A percentile compares a stretch with the other conserved stretches of the same genome.
These are phyloP conservation scores for Leavenworthia alabamica DNA, from an alignment of 345 rosid genomes.

Conservation along the genomic window DNA sequence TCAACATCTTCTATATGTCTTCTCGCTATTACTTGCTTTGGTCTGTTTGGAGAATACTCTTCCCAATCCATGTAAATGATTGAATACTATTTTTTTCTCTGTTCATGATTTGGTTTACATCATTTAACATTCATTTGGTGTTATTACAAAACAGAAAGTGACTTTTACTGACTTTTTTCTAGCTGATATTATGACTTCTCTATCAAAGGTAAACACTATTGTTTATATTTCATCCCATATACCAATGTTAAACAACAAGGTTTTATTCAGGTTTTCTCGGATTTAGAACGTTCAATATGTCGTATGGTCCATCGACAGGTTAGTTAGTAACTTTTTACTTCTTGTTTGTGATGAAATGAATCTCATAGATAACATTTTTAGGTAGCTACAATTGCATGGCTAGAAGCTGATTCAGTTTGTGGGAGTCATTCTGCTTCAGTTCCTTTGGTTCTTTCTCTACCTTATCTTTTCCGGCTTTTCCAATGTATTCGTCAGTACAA, in stretches of 20 bases:
- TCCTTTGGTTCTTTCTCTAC: slow-evolving; percentile 85
- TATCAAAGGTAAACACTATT: slow-evolving; percentile 68
- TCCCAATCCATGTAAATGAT: slow-evolving; percentile 66
- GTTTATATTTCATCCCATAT: not conserved
- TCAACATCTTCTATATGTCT: slow-evolving; percentile 72
- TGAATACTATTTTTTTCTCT: not conserved
- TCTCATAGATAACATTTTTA: slow-evolving; percentile 30
- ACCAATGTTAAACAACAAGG: not conserved
- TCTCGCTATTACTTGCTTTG: slow-evolving; percentile 79
- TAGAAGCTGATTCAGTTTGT: slow-evolving; percentile 97
- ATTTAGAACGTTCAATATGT: slow-evolving; percentile 89
- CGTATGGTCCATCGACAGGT: slow-evolving; percentile 97
- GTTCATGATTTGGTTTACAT: not conserved
- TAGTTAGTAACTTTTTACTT: slow-evolving; percentile 25
- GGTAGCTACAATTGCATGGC: slow-evolving; percentile 99
- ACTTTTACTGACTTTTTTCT: slow-evolving; percentile 84
- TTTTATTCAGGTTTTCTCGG: slow-evolving; percentile 72
- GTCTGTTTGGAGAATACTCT: slow-evolving; percentile 80
- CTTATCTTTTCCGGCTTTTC: slow-evolving; percentile 78
- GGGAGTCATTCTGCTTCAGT: slow-evolving; percentile 90
- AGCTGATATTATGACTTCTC: slow-evolving; percentile 88
- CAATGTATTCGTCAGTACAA: slow-evolving; percentile 93
- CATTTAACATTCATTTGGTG: slow-evolving; percentile 5
- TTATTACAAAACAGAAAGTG: slow-evolving; percentile 51
- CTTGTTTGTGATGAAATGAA: not conserved